Evolutionary conservation across 306 rosid genomes (phyloP).

Genomic region (Echinosophora koreensis): DNA sequence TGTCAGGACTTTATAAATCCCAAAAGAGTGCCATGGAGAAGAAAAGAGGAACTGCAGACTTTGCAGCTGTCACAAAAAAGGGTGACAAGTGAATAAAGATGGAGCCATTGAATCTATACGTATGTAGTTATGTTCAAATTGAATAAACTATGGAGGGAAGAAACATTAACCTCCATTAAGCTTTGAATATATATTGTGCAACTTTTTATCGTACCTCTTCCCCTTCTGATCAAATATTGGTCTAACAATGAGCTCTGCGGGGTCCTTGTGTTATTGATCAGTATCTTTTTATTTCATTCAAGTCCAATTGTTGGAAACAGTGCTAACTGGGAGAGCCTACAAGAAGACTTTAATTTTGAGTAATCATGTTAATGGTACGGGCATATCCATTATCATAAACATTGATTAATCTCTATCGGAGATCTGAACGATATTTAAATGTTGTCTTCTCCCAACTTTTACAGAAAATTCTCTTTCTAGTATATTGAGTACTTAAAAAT

Average conservation of each 20-base stretch:
- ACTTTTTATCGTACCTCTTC: neutral
- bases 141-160: constrained; percentile 64
- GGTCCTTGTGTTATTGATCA: neutral
- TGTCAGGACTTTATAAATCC: neutral
- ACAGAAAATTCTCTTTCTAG: no score
- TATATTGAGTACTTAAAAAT: no score
- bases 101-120: constrained; percentile 44
- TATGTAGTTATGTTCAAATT: constrained; percentile 46
- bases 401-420: no score
- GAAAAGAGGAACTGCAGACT: constrained; percentile 25
- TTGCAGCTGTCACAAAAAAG: constrained; percentile 36
- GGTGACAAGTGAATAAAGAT: constrained; percentile 48
- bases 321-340: neutral
- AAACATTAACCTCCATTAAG: constrained; percentile 18
- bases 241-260: neutral
- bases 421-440: no score
- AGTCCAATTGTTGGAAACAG: constrained; percentile 10
- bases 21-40: constrained; percentile 4
- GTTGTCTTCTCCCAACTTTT: no score
- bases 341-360: no score
- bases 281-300: constrained; percentile 1
- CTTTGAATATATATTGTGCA: constrained; percentile 33
- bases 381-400: no score
- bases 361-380: no score
- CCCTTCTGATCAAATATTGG: neutral